Evolutionary conservation across 202 grass and related monocot genomes (phyloP), one percentile per base, ranked within the genome.

Genomic region (Sporobolus alterniflorus): DNA sequence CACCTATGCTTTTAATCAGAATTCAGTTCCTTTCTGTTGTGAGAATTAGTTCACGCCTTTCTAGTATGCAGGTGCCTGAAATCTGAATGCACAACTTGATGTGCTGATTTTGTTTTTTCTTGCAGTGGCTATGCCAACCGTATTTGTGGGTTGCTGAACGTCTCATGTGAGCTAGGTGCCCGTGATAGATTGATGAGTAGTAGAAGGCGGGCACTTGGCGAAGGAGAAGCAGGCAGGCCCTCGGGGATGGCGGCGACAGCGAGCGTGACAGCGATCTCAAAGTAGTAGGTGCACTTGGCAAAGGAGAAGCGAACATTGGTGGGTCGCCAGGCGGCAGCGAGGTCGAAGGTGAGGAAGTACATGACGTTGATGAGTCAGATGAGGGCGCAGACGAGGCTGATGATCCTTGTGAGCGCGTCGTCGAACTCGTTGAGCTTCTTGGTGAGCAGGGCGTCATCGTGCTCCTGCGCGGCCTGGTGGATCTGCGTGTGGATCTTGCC

Each of bases 311-410:
- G 81, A 0, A 97, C 75, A 70, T 84, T 93, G 46, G 69, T 93
- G 0, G 90, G 95, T 75, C 80, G 26, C 95, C 95, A 97, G 0
- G 86, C 88, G 22, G 77, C 64, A 6, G 82, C 32, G 15, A 90
- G 78, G 36, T 98, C 95, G 20, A 90, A 84, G 0, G 86, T 86
- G 31, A 98, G 28, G 83, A 98, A 98, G 86, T 98, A 98, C 69
- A 93, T 98, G n/a, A 94, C 95, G 43, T 98, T 98, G 69, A 98
- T 98, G 9, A 98, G 80, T 92, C 95, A 98, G 6, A 98, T 92
- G 10, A 98, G 74, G 1, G 77, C 49, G 51, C 95, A 98, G 36
- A 98, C 84, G 68, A 95, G 74, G 0, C 95, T 92, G 54, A 98
- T 98, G 83, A 98, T 91, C 44, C 86, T 88, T 15, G 95, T 98